Base-by-base conservation (phyloP, 805 yeast species). In the Cyberlindnera maritima region DNA sequence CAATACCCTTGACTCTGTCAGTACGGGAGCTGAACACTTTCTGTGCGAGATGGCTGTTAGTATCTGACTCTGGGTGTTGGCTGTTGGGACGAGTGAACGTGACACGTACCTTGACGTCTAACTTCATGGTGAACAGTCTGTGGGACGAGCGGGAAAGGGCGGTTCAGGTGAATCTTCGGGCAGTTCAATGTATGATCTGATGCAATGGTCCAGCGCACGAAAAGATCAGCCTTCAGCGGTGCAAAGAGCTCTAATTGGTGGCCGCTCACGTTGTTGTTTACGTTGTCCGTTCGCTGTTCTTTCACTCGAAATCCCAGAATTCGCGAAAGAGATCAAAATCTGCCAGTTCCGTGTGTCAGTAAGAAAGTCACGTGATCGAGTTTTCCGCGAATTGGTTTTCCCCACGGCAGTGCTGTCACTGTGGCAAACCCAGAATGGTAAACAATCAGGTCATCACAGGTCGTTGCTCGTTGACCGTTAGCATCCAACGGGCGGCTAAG, bases 1-100 rank as follows among this genome's bases (percentile, higher is more conserved):
- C 99, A 63, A 94, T 85, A 41, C 97, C 97, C 69, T 94, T 94
- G 65, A 94, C 97, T 67, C 99, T 84, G 67, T 91, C 97, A 34
- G 97, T 85, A 61, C 97, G 88, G 53, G 94, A 81, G 57, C 89
- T 85, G 69, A 91, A 88, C 60, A 84, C 84, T 74, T 87, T 88
- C 79, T 85, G 63, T 50, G 13, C 7, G 14, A 14, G n/a, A 14
- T 6, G 31, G n/a, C 65, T 23, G 50, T 47, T 33, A 39, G 47
- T 39, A 2, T 3, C 39, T 5, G 25, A 9, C 9, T 21, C 25
- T 21, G 25, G 25, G 21, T 29, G 33, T 32, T 4, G 35, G 19
- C 10, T 10, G 10, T 32, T 32, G 20, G n/a, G 19, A 9, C 3
- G 25, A 6, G 25, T 21, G 18, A 32, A 32, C 35, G n/a, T 5